phyloP scores from a whole-genome alignment of 139 green algal species.

The Chlorella sorokiniana region DNA sequence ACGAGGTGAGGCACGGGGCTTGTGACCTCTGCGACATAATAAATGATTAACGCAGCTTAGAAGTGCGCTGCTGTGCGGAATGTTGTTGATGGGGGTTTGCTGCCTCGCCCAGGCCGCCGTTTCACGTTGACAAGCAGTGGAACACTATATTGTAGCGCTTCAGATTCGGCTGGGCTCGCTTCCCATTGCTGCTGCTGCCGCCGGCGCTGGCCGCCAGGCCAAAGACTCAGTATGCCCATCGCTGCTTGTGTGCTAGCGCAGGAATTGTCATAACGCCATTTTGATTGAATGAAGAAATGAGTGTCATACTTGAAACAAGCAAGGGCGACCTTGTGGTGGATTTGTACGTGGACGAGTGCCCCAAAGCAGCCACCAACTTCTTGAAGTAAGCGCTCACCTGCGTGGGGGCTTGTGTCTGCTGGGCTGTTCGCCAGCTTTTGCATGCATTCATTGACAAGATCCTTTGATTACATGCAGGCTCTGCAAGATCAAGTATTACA shows the following conservation, averaged over 20 bases:
- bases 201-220: no score
- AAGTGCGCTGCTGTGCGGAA: no score
- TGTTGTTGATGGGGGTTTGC: no score
- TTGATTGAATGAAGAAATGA: background rate
- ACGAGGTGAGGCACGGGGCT: no score
- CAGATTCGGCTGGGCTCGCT: background rate
- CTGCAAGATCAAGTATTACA: slow-evolving; percentile 92
- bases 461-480: slow-evolving; percentile 36
- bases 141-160: background rate
- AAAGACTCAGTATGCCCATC: no score
- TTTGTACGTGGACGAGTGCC: slow-evolving; percentile 84
- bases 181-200: no score
- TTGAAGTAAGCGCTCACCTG: slow-evolving; percentile 67
- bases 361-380: slow-evolving; percentile 88
- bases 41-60: no score
- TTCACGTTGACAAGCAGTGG: no score
- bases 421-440: background rate
- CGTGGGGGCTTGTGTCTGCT: background rate
- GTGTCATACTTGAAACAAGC: slow-evolving; percentile 93
- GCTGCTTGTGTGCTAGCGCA: background rate
- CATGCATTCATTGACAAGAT: background rate
- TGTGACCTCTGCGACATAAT: no score
- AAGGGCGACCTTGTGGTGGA: slow-evolving; percentile 95
- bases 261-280: background rate
- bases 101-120: no score